Base-by-base conservation (phyloP, 73 alveolate genomes). In the Stentor roeselii region DNA sequence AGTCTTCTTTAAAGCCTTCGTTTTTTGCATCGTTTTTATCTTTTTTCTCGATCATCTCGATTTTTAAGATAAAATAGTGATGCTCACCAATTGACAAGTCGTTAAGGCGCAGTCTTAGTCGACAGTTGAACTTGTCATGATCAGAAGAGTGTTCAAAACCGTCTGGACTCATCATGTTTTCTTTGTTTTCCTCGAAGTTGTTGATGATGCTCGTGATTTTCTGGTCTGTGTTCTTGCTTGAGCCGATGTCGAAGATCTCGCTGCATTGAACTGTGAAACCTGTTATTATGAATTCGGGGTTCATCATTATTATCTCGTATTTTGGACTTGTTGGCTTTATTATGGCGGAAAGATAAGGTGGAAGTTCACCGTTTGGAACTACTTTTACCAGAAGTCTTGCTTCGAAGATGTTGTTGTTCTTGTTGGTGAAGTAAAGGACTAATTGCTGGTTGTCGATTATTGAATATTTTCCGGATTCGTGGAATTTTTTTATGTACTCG, bases 371-470 rank as follows among this genome's bases (percentile, higher is more conserved):
- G 34, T 67, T 67, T 1, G 80, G 80, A 34, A 67, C 80, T 32
- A 67, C 80, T 67, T 67, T 67, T 30, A 67, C n/a, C 1, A 67
- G 41, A 1, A 67, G 80, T 2, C 80, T 67, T 21, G 80, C 80
- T 67, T 67, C 80, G 34, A 67, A 67, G 34, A 67, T 67, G 34
- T 67, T 67, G 80, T 67, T 67, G 37, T 32, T 67, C 34, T 67
- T 67, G 41, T 67, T 67, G 41, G 80, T 32, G 41, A 67, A 67
- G 34, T 67, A 67, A 27, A 67, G 27, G 0, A 67, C 80, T 0
- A 67, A 32, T 21, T 67, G n/a, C 11, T 67, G 80, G 41, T 67
- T 67, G 80, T 67, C 80, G 80, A 67, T 67, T 21, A 67, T 67
- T 67, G 80, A 21, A 67, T 67, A 32, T 32, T 67, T 67, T 21